A percentile compares a stretch with the other conserved stretches of the same genome.
These are phyloP conservation scores for Glaciozyma antarctica DNA, from an alignment of 768 basidiomycete genomes.

Conservation along the genomic window DNA sequence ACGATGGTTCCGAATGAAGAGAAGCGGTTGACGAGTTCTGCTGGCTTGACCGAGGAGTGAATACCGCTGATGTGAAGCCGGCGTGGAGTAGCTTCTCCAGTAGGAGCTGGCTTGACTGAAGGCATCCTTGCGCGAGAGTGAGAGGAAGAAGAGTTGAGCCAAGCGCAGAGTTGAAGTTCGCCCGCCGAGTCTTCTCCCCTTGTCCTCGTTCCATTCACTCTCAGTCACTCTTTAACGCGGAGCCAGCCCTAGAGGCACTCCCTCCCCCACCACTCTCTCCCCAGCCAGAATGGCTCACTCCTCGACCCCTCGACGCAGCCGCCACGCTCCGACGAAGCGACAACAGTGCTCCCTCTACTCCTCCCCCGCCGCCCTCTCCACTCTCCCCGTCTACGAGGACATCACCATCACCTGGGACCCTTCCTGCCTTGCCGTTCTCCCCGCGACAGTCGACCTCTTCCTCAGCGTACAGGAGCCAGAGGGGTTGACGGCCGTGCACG, in stretches of 20 bases:
- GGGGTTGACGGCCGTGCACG: conserved; percentile 14
- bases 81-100: neutral
- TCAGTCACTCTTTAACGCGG: too few relatives aligned
- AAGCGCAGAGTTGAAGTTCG: too few relatives aligned
- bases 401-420: conserved; percentile 23
- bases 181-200: too few relatives aligned
- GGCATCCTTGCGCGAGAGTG: too few relatives aligned
- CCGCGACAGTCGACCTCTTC: conserved; percentile 20
- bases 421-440: neutral
- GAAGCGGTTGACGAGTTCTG: conserved; percentile 27
- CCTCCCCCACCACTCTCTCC: too few relatives aligned
- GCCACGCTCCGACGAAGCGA: neutral
- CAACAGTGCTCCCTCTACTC: conserved; percentile 9
- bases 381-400: conserved; percentile 21
- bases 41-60: conserved; percentile 10
- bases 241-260: too few relatives aligned
- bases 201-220: too few relatives aligned
- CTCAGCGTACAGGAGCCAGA: conserved; percentile 9
- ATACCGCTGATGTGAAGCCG: conserved; percentile 28
- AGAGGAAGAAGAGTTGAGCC: too few relatives aligned
- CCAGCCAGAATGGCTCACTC: too few relatives aligned
- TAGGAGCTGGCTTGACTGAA: neutral
- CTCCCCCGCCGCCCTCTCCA: conserved; percentile 3
- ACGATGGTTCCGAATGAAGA: conserved; percentile 20
- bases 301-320: too few relatives aligned